phyloP scores from a whole-genome alignment of 2,329 filamentous ascomycete species.

The Epicoccum sorghinum region DNA sequence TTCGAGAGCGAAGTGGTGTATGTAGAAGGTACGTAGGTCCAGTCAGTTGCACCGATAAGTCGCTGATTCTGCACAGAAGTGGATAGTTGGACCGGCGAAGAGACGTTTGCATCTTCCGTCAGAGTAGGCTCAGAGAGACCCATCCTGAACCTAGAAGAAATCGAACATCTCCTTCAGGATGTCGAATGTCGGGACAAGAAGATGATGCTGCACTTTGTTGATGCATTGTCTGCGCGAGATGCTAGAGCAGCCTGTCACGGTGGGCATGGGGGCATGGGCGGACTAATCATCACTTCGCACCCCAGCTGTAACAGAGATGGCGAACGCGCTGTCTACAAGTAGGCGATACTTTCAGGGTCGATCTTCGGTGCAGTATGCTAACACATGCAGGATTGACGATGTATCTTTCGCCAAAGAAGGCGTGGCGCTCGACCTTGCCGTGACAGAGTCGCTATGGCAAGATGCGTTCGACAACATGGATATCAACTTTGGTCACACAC shows the following conservation, averaged over 20 bases:
- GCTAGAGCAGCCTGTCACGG: conserved; percentile 33
- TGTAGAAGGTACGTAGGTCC: conserved; percentile 33
- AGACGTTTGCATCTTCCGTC: conserved; percentile 45
- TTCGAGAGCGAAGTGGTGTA: conserved; percentile 42
- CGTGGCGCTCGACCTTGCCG: conserved; percentile 32
- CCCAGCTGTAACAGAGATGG: conserved; percentile 45
- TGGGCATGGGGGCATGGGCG: conserved; percentile 23
- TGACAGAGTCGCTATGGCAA: conserved; percentile 34
- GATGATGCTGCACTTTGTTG: conserved; percentile 41
- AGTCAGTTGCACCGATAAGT: not conserved
- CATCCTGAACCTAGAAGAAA: conserved; percentile 44
- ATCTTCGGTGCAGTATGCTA: conserved; percentile 9
- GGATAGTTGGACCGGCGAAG: conserved; percentile 28
- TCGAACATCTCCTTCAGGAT: conserved; percentile 42
- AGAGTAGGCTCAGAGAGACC: conserved; percentile 40
- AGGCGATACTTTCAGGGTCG: not conserved
- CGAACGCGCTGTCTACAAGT: conserved; percentile 43
- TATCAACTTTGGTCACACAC: conserved; percentile 42
- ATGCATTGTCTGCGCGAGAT: conserved; percentile 31
- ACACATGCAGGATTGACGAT: conserved; percentile 22
- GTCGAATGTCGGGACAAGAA: conserved; percentile 34
- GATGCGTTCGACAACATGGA: conserved; percentile 39
- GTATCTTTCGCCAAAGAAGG: conserved; percentile 31
- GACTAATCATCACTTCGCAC: conserved; percentile 48
- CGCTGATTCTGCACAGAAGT: conserved; percentile 24